phyloP scores from a whole-genome alignment of 495 filamentous ascomycete genomes.

The Neurospora sp. region DNA sequence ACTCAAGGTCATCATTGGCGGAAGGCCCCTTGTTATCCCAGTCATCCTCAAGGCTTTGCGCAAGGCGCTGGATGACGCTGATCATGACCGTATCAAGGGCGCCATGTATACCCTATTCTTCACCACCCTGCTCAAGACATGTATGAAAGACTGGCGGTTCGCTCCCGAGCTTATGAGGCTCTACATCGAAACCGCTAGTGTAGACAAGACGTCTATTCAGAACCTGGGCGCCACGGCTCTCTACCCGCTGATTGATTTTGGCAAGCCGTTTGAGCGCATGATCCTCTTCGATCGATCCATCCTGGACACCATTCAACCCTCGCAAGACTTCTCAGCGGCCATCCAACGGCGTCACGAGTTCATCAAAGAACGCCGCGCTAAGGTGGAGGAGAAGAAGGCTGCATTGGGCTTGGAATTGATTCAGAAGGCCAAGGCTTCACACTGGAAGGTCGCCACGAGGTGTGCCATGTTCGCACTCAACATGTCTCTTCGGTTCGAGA shows the following conservation, averaged over 20 bases:
- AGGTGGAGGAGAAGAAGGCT: conserved; percentile 75
- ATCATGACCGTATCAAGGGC: conserved; percentile 87
- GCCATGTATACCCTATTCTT: conserved; percentile 82
- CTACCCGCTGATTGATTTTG: conserved; percentile 85
- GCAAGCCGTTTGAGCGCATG: conserved; percentile 72
- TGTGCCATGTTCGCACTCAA: conserved; percentile 83
- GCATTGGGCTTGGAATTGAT: conserved; percentile 72
- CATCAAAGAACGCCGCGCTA: conserved; percentile 60
- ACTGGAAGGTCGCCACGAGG: conserved; percentile 92
- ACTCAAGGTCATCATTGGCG: conserved; percentile 81
- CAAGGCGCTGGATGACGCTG: conserved; percentile 68
- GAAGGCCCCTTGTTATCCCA: conserved; percentile 78
- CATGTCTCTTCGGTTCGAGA: conserved; percentile 79
- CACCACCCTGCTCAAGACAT: conserved; percentile 78
- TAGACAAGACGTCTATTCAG: conserved; percentile 90
- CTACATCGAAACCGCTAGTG: conserved; percentile 80
- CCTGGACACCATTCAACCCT: conserved; percentile 62
- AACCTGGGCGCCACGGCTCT: conserved; percentile 72
- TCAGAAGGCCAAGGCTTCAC: conserved; percentile 61
- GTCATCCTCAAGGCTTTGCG: conserved; percentile 70
- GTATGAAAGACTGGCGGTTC: conserved; percentile 85
- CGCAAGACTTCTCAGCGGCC: conserved; percentile 49
- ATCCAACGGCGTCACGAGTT: conserved; percentile 58
- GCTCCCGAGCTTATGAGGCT: conserved; percentile 74
- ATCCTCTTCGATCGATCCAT: conserved; percentile 70